Percentiles rank a stretch among this genome's conserved stretches.
Conservation (phyloP, 371 early-diverging fungal genomes). For the Mucor lusitanicus region DNA sequence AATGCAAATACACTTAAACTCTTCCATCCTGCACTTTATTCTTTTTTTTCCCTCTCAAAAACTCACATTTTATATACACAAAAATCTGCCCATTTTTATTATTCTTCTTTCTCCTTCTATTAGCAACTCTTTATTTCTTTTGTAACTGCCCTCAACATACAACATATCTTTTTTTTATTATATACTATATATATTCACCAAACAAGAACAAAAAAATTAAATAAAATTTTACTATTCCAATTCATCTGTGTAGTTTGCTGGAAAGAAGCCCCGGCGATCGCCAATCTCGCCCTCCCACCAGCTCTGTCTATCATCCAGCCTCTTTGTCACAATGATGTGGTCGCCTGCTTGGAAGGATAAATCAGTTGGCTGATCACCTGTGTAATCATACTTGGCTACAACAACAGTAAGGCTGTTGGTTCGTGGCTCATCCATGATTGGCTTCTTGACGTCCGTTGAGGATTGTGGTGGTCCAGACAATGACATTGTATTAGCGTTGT, state of each 20-base stretch:
- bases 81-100: not conserved
- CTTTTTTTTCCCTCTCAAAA: not conserved
- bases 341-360: conserved; percentile 75
- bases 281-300: conserved; percentile 83
- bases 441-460: not conserved
- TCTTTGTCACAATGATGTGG: conserved; percentile 66
- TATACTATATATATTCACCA: not conserved
- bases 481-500: not conserved
- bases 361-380: conserved; percentile 65
- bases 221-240: not conserved
- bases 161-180: not conserved
- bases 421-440: not conserved
- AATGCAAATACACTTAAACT: conserved; percentile 1
- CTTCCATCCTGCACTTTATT: not conserved
- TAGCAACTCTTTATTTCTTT: not conserved
- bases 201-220: not conserved
- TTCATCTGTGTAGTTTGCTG: conserved; percentile 46
- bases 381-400: conserved; percentile 75
- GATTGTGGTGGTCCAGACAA: not conserved
- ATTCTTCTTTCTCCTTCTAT: not conserved
- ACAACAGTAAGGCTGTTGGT: conserved; percentile 34
- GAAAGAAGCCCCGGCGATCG: conserved; percentile 56
- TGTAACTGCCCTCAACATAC: not conserved
- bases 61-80: not conserved
- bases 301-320: conserved; percentile 61